A percentile compares a stretch with the other conserved stretches of the same genome.
Conservation (phyloP, 176 grass and related monocot genomes). For the Ensete glaucum region DNA sequence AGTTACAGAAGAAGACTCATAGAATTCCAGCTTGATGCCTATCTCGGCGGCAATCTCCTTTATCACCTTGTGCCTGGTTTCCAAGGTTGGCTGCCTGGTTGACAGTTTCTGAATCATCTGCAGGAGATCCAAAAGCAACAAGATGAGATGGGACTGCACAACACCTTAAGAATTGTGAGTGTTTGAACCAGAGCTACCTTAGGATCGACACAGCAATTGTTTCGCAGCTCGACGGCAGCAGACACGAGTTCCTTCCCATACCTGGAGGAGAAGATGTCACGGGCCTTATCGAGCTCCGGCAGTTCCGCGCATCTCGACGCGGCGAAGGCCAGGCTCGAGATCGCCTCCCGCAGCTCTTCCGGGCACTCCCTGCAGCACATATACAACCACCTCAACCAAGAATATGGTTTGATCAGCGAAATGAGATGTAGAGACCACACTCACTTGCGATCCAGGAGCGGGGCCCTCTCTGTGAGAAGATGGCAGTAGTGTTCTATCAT, state of each 20-base stretch:
- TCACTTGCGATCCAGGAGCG: slow-evolving; percentile 43
- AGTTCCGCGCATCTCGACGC: slow-evolving; percentile 52
- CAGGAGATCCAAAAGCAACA: neutral
- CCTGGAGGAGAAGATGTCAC: slow-evolving; percentile 33
- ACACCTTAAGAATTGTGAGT: neutral
- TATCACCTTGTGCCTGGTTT: slow-evolving; percentile 46
- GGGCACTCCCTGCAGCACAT: slow-evolving; percentile 36
- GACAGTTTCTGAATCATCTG: slow-evolving; percentile 83
- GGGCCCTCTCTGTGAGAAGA: slow-evolving; percentile 39
- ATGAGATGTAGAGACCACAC: neutral
- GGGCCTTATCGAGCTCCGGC: slow-evolving; percentile 64
- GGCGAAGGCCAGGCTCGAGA: slow-evolving; percentile 52
- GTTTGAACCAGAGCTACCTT: slow-evolving; percentile 30
- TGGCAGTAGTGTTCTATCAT: slow-evolving; percentile 53
- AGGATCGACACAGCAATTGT: slow-evolving; percentile 40
- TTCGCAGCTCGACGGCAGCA: slow-evolving; percentile 31
- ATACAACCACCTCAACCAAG: neutral
- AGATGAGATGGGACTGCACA: neutral
- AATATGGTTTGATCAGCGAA: neutral
- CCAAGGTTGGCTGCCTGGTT: slow-evolving; percentile 48
- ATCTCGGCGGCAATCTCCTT: slow-evolving; percentile 71
- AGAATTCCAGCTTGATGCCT: slow-evolving; percentile 45
- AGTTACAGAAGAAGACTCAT: slow-evolving; percentile 11
- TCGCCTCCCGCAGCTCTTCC: slow-evolving; percentile 66
- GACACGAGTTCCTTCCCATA: slow-evolving; percentile 55